Conservation (phyloP, 345 rosid species). For the Stellera chamaejasme region DNA sequence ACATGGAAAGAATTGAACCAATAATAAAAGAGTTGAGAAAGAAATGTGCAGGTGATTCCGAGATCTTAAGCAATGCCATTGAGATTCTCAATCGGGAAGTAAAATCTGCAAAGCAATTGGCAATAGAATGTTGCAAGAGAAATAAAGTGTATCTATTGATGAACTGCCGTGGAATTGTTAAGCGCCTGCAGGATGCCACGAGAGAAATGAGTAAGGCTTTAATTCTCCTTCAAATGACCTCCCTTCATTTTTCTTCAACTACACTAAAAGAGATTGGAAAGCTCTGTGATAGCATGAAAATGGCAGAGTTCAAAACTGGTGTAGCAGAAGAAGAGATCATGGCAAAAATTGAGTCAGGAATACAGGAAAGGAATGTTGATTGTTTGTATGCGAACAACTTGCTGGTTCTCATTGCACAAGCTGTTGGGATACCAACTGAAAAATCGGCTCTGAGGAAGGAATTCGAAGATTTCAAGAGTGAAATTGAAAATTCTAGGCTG, state of each 20-base stretch:
- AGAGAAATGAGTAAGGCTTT: conserved; percentile 50
- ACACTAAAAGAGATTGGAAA: conserved; percentile 32
- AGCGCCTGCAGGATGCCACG: conserved; percentile 25
- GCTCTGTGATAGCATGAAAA: conserved; percentile 38
- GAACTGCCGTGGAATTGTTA: conserved; percentile 40
- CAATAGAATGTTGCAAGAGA: conserved; percentile 36
- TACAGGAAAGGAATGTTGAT: conserved; percentile 54
- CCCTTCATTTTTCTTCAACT: conserved; percentile 40
- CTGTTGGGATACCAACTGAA: conserved; percentile 49
- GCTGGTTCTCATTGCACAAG: conserved; percentile 45
- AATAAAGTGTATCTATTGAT: conserved; percentile 58
- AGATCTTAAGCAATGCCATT: conserved; percentile 35
- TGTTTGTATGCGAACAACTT: conserved; percentile 54
- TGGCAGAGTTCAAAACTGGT: conserved; percentile 51
- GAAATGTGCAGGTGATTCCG: conserved; percentile 25
- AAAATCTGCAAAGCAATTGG: conserved; percentile 39
- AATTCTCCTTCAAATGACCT: conserved; percentile 47
- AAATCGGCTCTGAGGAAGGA: conserved; percentile 40
- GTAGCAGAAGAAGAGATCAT: conserved; percentile 53
- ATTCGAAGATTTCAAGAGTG: conserved; percentile 54
- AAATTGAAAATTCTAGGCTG: conserved; percentile 49
- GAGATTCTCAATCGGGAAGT: conserved; percentile 46
- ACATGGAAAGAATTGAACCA: conserved; percentile 45
- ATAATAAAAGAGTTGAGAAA: conserved; percentile 41
- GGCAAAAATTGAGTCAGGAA: conserved; percentile 56